Base-by-base conservation (phyloP, 2,329 filamentous ascomycete species). In the Pestalotiopsis fici region DNA sequence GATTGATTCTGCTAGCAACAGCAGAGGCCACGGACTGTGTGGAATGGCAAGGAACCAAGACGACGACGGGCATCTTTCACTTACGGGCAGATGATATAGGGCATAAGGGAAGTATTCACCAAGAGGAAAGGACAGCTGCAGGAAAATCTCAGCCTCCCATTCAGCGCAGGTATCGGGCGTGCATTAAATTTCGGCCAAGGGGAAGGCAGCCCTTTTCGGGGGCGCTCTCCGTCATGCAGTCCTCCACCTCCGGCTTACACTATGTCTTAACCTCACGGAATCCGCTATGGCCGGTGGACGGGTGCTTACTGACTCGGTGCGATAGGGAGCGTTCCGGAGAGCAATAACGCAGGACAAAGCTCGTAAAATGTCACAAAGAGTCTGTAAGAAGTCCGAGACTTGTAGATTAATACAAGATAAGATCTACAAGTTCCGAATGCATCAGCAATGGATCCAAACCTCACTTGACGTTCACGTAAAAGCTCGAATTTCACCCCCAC, bases 81-180 rank as follows among this genome's bases (percentile, higher is more conserved):
- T 76, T 75, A 77, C 76, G 73, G 70, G 68, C 69, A 72, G 63
- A 71, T 69, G 72, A 67, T 68, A 68, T 69, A 69, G 71, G 70
- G 72, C 74, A 77, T 76, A 75, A 64, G 66, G 68, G 60, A 63
- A 64, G 28, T 12, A 54, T 47, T 60, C 68, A 67, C 63, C 47
- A 61, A 59, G 28, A 59, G 56, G 47, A 50, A 47, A 62, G 59
- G 55, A 59, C 60, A 66, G 64, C 60, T 54, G 60, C 66, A 56
- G 66, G 37, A 50, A 43, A n/a, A 13, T 65, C 23, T 66, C 39
- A 66, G 56, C 60, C 66, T 60, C 60, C 68, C 68, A 64, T 68
- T 66, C 59, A 65, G 66, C 59, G 68, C 66, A 65, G 47, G 54
- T 25, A 69, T 59, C 59, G 50, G 64, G 43, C 35, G 60, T 61